Percentiles rank a stretch among this genome's conserved stretches.
Evolutionary conservation across 331 rosid species (phyloP).

Genomic region (Malus hybrid): DNA sequence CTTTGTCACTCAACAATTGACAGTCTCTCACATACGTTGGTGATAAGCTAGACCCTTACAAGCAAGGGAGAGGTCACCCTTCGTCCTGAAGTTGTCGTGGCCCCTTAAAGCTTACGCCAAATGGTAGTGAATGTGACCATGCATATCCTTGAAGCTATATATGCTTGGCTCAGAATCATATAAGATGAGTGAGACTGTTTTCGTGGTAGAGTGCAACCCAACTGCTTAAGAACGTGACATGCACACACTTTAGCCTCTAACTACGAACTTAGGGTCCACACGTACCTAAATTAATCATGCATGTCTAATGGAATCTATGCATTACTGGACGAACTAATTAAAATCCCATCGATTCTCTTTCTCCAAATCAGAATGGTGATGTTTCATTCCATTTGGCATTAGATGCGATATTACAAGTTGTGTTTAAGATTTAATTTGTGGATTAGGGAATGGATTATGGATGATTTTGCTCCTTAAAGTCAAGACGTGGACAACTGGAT

Average conservation of each 20-base stretch:
- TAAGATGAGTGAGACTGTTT: background rate
- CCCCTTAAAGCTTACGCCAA: no score
- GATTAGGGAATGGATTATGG: background rate
- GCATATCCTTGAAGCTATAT: background rate
- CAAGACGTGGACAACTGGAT: background rate
- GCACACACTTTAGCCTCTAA: background rate
- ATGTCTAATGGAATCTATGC: background rate
- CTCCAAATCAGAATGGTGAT: background rate
- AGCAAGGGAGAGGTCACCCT: no score
- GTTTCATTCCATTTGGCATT: background rate
- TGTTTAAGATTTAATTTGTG: no score
- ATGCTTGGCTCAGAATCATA: background rate
- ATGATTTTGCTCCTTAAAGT: background rate
- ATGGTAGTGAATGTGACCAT: background rate
- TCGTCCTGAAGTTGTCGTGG: no score
- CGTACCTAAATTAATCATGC: background rate
- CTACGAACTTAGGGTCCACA: no score
- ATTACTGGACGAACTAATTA: background rate
- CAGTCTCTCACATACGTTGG: no score
- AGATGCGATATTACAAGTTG: no score
- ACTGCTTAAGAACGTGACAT: constrained; percentile 6
- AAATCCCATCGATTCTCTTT: background rate
- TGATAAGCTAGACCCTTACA: no score
- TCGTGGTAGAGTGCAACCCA: background rate
- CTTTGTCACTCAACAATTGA: no score